These are phyloP conservation scores for Didymella exigua DNA, from an alignment of 2,329 filamentous ascomycete species.

Conservation along the genomic window DNA sequence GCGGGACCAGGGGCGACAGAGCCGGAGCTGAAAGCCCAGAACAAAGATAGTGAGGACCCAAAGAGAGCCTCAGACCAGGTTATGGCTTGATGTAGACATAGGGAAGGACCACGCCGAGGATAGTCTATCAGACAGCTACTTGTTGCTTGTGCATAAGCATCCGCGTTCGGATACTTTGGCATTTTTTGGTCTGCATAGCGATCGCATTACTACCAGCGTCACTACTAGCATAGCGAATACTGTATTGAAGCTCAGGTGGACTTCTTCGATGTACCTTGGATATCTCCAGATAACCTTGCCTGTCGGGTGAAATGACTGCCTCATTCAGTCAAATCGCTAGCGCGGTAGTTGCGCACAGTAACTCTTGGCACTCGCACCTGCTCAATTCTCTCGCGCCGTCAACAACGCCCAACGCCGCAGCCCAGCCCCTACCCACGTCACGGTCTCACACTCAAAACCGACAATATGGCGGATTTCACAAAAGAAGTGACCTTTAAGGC, in stretches of 20 bases:
- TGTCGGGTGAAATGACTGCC: neutral
- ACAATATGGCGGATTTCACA: conserved; percentile 45
- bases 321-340: conserved; percentile 19
- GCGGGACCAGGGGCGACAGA: conserved; percentile 12
- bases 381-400: conserved; percentile 23
- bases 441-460: conserved; percentile 19
- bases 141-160: conserved; percentile 23
- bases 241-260: neutral
- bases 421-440: conserved; percentile 21
- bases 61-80: conserved; percentile 26
- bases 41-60: conserved; percentile 1
- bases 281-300: no score
- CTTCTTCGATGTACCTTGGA: neutral
- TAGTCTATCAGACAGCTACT: neutral
- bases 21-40: neutral
- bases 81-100: conserved; percentile 7
- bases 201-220: conserved; percentile 8
- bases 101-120: neutral
- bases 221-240: conserved; percentile 9
- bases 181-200: conserved; percentile 13
- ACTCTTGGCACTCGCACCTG: conserved; percentile 12
- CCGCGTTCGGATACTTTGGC: conserved; percentile 25
- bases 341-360: conserved; percentile 14
- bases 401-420: conserved; percentile 27
- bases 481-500: conserved; percentile 69